Base-by-base conservation (phyloP, 2,329 filamentous ascomycete species). In the Amesomyces nigricolor region DNA sequence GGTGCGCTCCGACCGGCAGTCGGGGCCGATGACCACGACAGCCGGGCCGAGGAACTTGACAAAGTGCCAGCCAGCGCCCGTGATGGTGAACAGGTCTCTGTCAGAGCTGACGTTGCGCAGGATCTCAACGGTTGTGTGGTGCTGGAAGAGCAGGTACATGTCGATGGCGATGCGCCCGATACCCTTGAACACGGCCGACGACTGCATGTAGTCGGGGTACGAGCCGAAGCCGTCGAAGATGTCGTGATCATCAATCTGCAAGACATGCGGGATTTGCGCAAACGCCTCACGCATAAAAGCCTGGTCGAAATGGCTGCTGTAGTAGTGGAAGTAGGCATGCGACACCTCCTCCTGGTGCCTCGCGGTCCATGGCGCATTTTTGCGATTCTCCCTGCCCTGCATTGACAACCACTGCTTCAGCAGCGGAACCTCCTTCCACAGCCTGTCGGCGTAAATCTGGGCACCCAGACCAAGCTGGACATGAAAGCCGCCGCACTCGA, bases 201-300 rank as follows among this genome's bases (percentile, higher is more conserved):
- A 89, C 68, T 99, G 94, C 92, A 99, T 97, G 69, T 97, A 95
- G 59, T 96, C 91, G 0, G 94, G 94, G 66, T 97, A 99, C 1
- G 91, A 96, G 30, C 94, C 94, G 64, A 94, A 99, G 26, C 94
- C 94, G 67, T 99, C 94, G 64, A 99, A 99, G 90, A 99, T 96
- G 64, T 99, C 94, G 70, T 97, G 94, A 66, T 97, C 94, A 67
- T 99, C 91, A 51, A 99, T 85, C 68, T 95, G 90, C 64, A 95
- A 79, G 51, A 99, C 77, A 67, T 96, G 91, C 40, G 94, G 94
- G 59, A 99, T 96, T 73, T 99, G 94, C 19, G 94, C 94, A 75
- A 96, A 99, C 0, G 92, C 91, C 71, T 99, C 94, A 58, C 94
- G 79, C 62, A 99, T 72, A 70, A 95, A 92, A 6, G 92, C 91